Percentiles rank a stretch among this genome's conserved stretches.
phyloP scores from a whole-genome alignment of 371 early-diverging fungal genomes.

The Circinella minor region DNA sequence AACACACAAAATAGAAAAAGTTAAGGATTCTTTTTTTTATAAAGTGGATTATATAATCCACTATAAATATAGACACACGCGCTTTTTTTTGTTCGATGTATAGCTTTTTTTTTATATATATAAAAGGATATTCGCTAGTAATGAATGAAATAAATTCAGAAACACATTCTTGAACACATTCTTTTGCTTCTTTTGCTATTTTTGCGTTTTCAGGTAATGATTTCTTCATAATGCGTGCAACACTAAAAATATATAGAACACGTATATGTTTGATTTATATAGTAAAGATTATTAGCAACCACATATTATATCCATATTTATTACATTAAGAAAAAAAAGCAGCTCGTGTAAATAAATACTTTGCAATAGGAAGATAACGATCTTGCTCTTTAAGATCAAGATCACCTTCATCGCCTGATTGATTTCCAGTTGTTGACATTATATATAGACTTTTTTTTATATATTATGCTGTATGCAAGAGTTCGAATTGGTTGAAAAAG shows the following conservation, averaged over 20 bases:
- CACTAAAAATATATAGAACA: conserved; percentile 71
- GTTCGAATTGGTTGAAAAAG: neutral
- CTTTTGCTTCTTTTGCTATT: conserved; percentile 99
- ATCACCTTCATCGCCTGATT: conserved; percentile 69
- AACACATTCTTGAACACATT: conserved; percentile 98
- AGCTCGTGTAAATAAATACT: conserved; percentile 31
- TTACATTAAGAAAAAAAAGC: neutral
- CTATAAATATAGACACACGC: too few species aligned
- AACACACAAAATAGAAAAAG: conserved; percentile 14
- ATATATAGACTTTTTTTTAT: too few species aligned
- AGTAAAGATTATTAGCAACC: neutral
- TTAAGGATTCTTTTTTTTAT: conserved; percentile 20
- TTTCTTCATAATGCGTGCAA: conserved; percentile 99
- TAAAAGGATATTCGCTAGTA: conserved; percentile 87
- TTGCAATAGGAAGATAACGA: conserved; percentile 92
- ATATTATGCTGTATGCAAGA: conserved; percentile 4
- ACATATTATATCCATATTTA: too few species aligned
- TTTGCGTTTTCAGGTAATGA: conserved; percentile 98
- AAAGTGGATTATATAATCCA: neutral
- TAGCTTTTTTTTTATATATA: neutral
- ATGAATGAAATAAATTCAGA: conserved; percentile 99
- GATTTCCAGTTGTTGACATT: conserved; percentile 18
- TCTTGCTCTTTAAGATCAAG: conserved; percentile 92
- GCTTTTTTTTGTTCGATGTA: too few species aligned
- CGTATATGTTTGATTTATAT: too few species aligned